Conservation (phyloP, 768 basidiomycete species). For the Daedaleopsis sinensis region DNA sequence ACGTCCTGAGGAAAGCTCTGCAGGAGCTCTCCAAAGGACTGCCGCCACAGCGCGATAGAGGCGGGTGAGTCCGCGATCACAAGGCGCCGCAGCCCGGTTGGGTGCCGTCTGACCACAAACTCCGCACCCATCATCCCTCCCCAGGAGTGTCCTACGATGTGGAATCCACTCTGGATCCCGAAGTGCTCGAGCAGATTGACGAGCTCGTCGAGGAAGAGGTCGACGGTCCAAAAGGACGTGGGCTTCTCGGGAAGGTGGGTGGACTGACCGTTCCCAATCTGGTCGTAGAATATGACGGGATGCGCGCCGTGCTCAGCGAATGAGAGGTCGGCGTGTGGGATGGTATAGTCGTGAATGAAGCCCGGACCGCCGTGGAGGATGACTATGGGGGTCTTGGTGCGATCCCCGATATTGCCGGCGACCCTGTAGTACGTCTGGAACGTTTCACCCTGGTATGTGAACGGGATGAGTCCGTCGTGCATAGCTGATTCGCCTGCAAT, state of each 20-base stretch:
- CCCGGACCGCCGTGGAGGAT: conserved; percentile 54
- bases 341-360: conserved; percentile 43
- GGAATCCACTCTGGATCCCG: too few relatives aligned
- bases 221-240: too few relatives aligned
- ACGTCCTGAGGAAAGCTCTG: conserved; percentile 43
- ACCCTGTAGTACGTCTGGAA: conserved; percentile 49
- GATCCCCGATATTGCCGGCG: conserved; percentile 40
- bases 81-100: conserved; percentile 42
- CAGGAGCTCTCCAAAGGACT: conserved; percentile 41
- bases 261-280: too few relatives aligned
- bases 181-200: too few relatives aligned
- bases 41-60: conserved; percentile 45
- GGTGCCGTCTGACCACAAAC: conserved; percentile 34
- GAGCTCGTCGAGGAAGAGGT: too few relatives aligned
- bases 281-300: conserved; percentile 54
- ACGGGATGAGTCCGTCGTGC: conserved; percentile 26
- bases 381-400: conserved; percentile 41
- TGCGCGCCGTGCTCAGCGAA: conserved; percentile 37
- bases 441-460: conserved; percentile 23
- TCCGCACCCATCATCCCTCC: conserved; percentile 44
- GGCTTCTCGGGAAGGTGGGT: conserved; percentile 44
- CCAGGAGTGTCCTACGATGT: too few relatives aligned
- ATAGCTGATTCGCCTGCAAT: too few relatives aligned
- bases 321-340: conserved; percentile 40
- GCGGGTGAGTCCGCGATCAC: conserved; percentile 49